phyloP scores from a whole-genome alignment of 2,329 filamentous ascomycete species.

The Rosellinia necatrix region DNA sequence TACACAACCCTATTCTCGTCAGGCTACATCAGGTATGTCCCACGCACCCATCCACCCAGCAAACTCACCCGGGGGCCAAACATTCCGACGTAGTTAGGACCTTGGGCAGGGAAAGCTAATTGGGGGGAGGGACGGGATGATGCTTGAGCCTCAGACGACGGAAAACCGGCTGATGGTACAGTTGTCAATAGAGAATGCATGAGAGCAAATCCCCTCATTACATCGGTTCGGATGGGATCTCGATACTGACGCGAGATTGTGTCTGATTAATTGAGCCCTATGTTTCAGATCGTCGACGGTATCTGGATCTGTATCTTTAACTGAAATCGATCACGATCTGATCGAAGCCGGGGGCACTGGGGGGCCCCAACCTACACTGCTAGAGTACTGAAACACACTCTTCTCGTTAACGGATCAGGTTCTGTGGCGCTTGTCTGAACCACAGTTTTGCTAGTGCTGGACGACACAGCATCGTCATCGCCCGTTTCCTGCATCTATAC shows the following conservation, averaged over 20 bases:
- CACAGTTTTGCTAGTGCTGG: too few relatives aligned
- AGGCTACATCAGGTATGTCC: neutral
- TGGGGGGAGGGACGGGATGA: too few relatives aligned
- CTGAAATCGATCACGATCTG: neutral
- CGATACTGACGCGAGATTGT: neutral
- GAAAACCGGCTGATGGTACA: too few relatives aligned
- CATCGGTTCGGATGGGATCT: neutral
- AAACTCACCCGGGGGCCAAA: too few relatives aligned
- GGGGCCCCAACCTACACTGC: neutral
- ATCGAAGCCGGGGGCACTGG: neutral
- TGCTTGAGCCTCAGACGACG: too few relatives aligned
- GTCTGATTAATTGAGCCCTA: constrained; percentile 1
- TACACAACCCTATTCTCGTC: neutral
- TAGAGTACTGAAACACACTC: constrained; percentile 20
- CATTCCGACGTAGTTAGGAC: too few relatives aligned
- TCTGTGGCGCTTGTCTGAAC: neutral
- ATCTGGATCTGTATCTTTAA: neutral
- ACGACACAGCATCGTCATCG: too few relatives aligned
- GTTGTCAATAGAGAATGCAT: neutral
- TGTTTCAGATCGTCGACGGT: constrained; percentile 11
- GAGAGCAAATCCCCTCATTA: constrained; percentile 2
- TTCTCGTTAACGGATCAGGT: constrained; percentile 5
- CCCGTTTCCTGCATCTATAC: neutral
- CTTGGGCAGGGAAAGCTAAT: too few relatives aligned
- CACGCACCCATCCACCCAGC: too few relatives aligned